Base-by-base conservation (phyloP, 371 early-diverging fungal genomes). In the Rhizomucor pusillus region DNA sequence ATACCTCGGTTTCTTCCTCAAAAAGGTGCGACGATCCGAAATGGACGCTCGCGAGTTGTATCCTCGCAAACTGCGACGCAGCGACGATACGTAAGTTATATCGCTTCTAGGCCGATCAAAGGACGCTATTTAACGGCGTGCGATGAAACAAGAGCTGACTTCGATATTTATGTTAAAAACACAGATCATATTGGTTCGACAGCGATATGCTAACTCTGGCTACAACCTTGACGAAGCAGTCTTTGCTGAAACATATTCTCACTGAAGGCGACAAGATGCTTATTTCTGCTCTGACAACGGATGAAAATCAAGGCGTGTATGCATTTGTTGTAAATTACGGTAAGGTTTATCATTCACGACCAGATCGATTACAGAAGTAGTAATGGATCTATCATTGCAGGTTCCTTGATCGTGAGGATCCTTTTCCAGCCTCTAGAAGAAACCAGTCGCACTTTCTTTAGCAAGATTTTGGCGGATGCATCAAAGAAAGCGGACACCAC, bases 191-290 rank as follows among this genome's bases (percentile, higher is more conserved):
- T 50, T 87, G 69, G 73, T 82, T 91, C 43, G 91, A 92, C 66
- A 60, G 63, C 3, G 49, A 72, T 2, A 56, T 87, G 45, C 58
- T 83, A 19, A 71, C 68, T 24, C 61, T 98, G 43, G 86, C 92
- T 1, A 66, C 78, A 29, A 86, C 89, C 0, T 87, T 97, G 66
- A 87, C 89, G 0, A 82, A 82, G 4, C 97, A 97, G 65, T 91
- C 94, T 0, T 50, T 93, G 7, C 68, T 97, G 22, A 98, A 98
- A 64, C 93, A 95, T 59, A 53, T 96, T 2, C 63, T 98, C 47
- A 97, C 97, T 1, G 94, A 95, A 68, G 98, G 97, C 13, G 98
- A 98, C 67, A 93, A 91, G 66, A 86, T 97, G 77, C 62, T 94
- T 36, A 79, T 95, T 58, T 70, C 92, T 5, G 67, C 72, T 34